Evolutionary conservation across 169 alveolate species (phyloP), one percentile per base, ranked within the genome.

Genomic region (Cryptosporidium sp.): DNA sequence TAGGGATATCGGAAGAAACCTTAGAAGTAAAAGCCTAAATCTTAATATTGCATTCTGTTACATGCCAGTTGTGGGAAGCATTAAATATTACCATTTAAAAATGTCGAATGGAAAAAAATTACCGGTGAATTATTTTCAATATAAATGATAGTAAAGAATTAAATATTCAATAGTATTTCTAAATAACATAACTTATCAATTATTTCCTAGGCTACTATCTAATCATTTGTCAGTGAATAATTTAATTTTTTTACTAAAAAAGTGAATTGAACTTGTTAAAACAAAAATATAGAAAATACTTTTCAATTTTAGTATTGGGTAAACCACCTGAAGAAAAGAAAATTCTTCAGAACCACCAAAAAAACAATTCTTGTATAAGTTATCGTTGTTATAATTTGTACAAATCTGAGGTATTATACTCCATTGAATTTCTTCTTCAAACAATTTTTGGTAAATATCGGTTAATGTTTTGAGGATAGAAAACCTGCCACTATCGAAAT

Each of bases 31-130:
- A 55, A 41, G 23, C 2, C 23, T 80, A 12, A 48, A 62, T 18
- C 59, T 80, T 21, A 80, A 80, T 41, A 80, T 80, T 62, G 89
- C 80, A 26, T 80, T 59, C 62, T 80, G 89, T 16, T 80, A 80
- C 51, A 80, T 80, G 89, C 89, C 89, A 23, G 55, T 80, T 26
- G 80, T 80, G 18, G 89, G 89, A 37, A 62, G 23, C 29, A 80
- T 80, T 59, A 69, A 65, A 21, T 80, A 80, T 43, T 50, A 21
- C 29, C 74, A 80, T 26, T 55, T 43, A 26, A 41, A 65, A n/a
- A 39, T 35, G 29, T 39, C 59, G 1, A 80, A 43, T 8, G n/a
- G 33, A 16, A 23, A 23, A 26, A 41, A 29, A 37, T 31, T 80
- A n/a, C 89, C 89, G 6, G 70, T 3, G 9, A 59, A 65, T 16